Evolutionary conservation across 2,329 filamentous ascomycete species (phyloP), one percentile per base, ranked within the genome.

Genomic region (Paracoccidioides brasiliensis): DNA sequence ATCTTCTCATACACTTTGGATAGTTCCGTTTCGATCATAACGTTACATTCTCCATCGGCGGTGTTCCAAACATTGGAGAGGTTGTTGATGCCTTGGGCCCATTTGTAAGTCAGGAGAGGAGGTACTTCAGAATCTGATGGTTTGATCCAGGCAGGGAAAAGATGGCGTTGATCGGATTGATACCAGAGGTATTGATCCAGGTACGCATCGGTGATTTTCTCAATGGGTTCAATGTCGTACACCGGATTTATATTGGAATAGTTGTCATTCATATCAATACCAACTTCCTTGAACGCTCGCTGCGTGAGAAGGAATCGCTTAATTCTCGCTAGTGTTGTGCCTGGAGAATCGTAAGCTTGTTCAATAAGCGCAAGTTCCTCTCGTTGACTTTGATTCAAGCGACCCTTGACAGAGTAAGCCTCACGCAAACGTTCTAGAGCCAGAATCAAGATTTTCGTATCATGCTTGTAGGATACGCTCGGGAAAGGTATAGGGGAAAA

Each of bases 1-100:
- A 98, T 95, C 80, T 98, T 98, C 75, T 98, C 93, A 62, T 98
- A 98, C 48, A 98, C 90, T 73, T 98, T 98, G n/a, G 93, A 96
- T 3, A 98, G 76, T 64, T 96, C 88, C 0, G 94, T 98, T 75
- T 98, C 93, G 53, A 98, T 90, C 85, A 98, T 90, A 59, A 98
- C 93, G 63, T 96, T 96, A 72, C 91, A 97, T 71, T 98, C 90
- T 60, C 93, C 93, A 64, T 97, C 86, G 46, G 88, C 82, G 22
- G 88, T 87, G 66, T 94, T 88, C 93, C 93, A 98, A 33, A 98
- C 90, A 62, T 89, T 88, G 64, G 90, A 87, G 49, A 98, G 76
- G 67, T 98, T 98, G 77, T 98, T 98, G 77, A 98, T 97, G 52
- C 93, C 93, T 69, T 98, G 94, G 1, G 93, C 90, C 94, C 94